Percentiles rank a stretch among this genome's conserved stretches.
phyloP scores from a whole-genome alignment of 2,329 filamentous ascomycete genomes.

The Cyphellophora attinorum region DNA sequence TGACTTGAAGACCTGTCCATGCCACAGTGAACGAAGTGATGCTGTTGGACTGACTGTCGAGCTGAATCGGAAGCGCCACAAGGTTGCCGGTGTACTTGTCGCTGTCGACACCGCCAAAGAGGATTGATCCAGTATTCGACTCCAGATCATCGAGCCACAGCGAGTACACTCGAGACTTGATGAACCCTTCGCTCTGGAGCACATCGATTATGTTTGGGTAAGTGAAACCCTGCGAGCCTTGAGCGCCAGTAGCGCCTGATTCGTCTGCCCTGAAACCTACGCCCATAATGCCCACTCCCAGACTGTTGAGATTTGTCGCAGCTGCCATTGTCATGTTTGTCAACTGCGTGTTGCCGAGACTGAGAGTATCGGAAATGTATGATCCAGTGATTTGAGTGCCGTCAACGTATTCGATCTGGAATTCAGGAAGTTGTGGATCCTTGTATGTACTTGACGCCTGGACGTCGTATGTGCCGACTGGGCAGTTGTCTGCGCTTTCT shows the following conservation, averaged over 20 bases:
- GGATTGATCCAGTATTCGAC: conserved; percentile 57
- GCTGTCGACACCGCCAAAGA: conserved; percentile 75
- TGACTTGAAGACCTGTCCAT: conserved; percentile 26
- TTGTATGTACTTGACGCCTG: conserved; percentile 16
- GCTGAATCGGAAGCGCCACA: conserved; percentile 48
- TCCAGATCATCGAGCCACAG: conserved; percentile 38
- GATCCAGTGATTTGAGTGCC: conserved; percentile 26
- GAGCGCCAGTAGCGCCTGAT: conserved; percentile 8
- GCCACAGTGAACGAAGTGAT: conserved; percentile 36
- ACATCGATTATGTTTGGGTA: conserved; percentile 56
- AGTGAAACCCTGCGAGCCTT: conserved; percentile 19
- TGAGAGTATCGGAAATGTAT: conserved; percentile 27
- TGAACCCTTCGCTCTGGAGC: conserved; percentile 46
- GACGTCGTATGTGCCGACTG: conserved; percentile 17
- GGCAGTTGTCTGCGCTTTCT: conserved; percentile 5
- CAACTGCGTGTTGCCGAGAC: conserved; percentile 24
- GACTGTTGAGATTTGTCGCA: conserved; percentile 19
- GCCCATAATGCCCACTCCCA: conserved; percentile 27
- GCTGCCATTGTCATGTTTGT: conserved; percentile 29
- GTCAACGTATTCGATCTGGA: conserved; percentile 30
- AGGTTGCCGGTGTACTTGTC: conserved; percentile 61
- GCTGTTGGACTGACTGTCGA: conserved; percentile 42
- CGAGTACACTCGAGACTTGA: conserved; percentile 37
- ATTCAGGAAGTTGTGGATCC: conserved; percentile 15
- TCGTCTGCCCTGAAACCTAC: conserved; percentile 27